phyloP scores from a whole-genome alignment of 2,329 filamentous ascomycete genomes.

The Calonectria pauciramosa region DNA sequence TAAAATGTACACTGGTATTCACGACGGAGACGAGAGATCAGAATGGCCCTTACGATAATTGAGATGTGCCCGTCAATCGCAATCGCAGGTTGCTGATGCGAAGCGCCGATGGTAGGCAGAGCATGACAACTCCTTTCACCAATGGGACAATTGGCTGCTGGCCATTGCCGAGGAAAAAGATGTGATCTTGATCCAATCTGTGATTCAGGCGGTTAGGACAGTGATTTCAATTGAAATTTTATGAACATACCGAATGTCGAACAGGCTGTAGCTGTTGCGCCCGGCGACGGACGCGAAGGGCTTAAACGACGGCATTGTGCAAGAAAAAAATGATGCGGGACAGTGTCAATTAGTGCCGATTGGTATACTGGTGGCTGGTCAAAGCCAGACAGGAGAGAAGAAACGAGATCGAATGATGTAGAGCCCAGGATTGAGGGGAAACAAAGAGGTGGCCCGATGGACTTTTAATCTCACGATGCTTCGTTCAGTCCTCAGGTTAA shows the following conservation, averaged over 20 bases:
- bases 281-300: neutral
- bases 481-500: neutral
- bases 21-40: slow-evolving; percentile 29
- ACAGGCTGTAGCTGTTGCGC: neutral
- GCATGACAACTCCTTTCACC: slow-evolving; percentile 78
- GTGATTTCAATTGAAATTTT: neutral
- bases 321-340: neutral
- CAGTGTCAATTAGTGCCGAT: neutral
- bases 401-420: neutral
- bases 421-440: neutral
- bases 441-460: neutral
- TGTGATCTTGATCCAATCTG: slow-evolving; percentile 82
- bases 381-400: no score
- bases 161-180: slow-evolving; percentile 81
- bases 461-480: slow-evolving; percentile 11
- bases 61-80: slow-evolving; percentile 76
- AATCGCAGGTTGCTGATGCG: slow-evolving; percentile 80
- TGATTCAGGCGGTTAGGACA: neutral
- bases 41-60: slow-evolving; percentile 67
- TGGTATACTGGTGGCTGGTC: neutral
- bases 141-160: slow-evolving; percentile 81
- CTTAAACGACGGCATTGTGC: slow-evolving; percentile 1
- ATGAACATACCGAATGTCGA: neutral
- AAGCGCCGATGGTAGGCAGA: slow-evolving; percentile 77
- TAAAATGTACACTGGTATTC: neutral